These are phyloP conservation scores for Yarrowia divulgata DNA, from an alignment of 805 yeast genomes.

Conservation along the genomic window DNA sequence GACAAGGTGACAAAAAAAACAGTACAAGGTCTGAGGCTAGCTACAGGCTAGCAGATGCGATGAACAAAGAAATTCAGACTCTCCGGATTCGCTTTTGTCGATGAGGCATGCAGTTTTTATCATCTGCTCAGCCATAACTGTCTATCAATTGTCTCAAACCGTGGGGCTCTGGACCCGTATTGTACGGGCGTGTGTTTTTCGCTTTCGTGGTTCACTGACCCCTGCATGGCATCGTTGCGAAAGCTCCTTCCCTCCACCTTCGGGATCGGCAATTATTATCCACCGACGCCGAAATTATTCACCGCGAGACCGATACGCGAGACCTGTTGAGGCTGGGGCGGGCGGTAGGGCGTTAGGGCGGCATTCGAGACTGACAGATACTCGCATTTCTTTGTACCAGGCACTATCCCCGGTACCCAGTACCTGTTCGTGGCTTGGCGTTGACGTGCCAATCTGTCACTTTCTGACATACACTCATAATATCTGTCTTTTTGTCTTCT, in stretches of 20 bases:
- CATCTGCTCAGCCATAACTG: conserved; percentile 3
- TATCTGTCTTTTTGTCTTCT: not conserved
- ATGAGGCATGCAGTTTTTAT: not conserved
- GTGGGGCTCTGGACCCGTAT: not conserved
- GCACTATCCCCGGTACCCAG: too few species aligned
- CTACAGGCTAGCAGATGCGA: too few species aligned
- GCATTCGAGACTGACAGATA: too few species aligned
- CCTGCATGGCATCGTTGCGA: conserved; percentile 11
- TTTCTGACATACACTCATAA: too few species aligned
- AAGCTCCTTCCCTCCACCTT: conserved; percentile 6
- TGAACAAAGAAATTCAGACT: not conserved
- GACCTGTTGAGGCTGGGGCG: too few species aligned
- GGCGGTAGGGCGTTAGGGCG: too few species aligned
- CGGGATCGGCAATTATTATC: conserved; percentile 1
- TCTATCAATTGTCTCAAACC: not conserved
- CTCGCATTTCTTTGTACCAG: too few species aligned
- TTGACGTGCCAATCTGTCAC: too few species aligned
- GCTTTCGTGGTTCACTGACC: not conserved
- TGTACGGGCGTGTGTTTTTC: not conserved
- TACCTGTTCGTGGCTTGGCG: too few species aligned
- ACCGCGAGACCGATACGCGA: too few species aligned
- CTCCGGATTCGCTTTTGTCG: too few species aligned
- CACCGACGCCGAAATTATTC: not conserved
- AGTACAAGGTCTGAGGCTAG: not conserved
- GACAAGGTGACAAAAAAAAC: not conserved